Evolutionary conservation across 2,329 filamentous ascomycete genomes (phyloP).

Genomic region (Monascus ruber): DNA sequence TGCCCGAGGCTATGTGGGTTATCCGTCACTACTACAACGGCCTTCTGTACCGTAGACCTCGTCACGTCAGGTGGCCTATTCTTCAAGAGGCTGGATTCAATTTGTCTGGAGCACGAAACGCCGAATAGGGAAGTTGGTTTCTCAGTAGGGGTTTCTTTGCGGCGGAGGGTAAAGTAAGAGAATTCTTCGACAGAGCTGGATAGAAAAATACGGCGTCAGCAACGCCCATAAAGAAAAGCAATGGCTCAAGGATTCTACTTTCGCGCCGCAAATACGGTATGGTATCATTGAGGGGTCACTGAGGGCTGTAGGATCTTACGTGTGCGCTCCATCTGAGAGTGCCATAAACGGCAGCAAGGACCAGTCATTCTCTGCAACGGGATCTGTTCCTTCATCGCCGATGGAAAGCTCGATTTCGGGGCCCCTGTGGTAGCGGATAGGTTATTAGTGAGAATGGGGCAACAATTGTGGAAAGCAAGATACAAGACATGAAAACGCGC

Average conservation of each 20-base stretch:
- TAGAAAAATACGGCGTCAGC: background rate
- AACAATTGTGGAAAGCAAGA: background rate
- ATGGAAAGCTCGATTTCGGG: constrained; percentile 94
- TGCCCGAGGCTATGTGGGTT: constrained; percentile 83
- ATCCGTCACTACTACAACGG: constrained; percentile 88
- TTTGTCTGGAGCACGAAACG: constrained; percentile 86
- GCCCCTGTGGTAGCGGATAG: constrained; percentile 40
- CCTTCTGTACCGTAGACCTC: constrained; percentile 95
- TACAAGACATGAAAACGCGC: background rate
- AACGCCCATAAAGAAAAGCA: too few species aligned
- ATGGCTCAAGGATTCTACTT: too few species aligned
- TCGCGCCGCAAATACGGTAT: background rate
- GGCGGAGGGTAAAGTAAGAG: constrained; percentile 89
- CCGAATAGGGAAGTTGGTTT: constrained; percentile 81
- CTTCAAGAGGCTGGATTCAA: constrained; percentile 67
- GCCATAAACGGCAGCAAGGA: constrained; percentile 90
- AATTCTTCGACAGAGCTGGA: constrained; percentile 81
- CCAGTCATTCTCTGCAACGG: constrained; percentile 79
- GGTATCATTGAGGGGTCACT: background rate
- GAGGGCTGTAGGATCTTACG: constrained; percentile 43
- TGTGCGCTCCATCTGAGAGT: constrained; percentile 86
- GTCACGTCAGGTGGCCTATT: constrained; percentile 81
- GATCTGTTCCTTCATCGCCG: constrained; percentile 65
- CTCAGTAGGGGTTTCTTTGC: constrained; percentile 30
- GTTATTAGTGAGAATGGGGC: constrained; percentile 1